Conservation (phyloP, 2,329 filamentous ascomycete genomes). For the Sporothrix inflata region DNA sequence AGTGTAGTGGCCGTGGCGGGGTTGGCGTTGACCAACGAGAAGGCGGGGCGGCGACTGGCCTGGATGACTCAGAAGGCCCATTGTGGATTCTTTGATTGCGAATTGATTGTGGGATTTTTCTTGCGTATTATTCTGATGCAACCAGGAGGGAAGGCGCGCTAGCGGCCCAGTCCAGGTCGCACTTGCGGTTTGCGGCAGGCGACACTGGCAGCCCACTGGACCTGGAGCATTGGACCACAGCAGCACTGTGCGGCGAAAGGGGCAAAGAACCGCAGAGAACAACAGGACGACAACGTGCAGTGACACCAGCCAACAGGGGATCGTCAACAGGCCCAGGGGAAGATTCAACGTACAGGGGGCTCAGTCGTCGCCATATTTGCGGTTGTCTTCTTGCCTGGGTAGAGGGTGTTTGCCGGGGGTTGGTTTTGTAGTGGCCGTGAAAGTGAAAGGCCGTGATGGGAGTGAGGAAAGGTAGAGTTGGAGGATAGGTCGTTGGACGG, state of each 20-base stretch:
- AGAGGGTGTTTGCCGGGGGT: background rate
- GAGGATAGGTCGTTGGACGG: background rate
- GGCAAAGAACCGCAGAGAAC: background rate
- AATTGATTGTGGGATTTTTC: background rate
- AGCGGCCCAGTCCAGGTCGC: background rate
- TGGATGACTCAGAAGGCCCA: constrained; percentile 10
- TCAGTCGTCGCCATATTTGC: constrained; percentile 28
- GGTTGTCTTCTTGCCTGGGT: background rate
- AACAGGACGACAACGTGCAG: background rate
- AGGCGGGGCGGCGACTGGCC: constrained; percentile 23
- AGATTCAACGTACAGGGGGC: constrained; percentile 17
- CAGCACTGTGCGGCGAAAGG: background rate
- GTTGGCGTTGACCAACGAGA: constrained; percentile 27
- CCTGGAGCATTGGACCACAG: background rate
- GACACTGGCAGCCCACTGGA: background rate
- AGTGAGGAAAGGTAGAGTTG: background rate
- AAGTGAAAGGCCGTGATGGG: background rate
- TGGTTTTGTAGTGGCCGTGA: background rate
- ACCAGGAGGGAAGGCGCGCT: constrained; percentile 21
- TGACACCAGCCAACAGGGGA: background rate
- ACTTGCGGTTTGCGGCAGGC: constrained; percentile 14
- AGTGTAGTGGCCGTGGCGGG: constrained; percentile 28
- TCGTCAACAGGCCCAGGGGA: background rate
- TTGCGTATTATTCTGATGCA: background rate
- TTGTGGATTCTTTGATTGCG: constrained; percentile 1